These are phyloP conservation scores for Pythium brachiatum DNA, from an alignment of 352 stramenopile species.

Conservation along the genomic window DNA sequence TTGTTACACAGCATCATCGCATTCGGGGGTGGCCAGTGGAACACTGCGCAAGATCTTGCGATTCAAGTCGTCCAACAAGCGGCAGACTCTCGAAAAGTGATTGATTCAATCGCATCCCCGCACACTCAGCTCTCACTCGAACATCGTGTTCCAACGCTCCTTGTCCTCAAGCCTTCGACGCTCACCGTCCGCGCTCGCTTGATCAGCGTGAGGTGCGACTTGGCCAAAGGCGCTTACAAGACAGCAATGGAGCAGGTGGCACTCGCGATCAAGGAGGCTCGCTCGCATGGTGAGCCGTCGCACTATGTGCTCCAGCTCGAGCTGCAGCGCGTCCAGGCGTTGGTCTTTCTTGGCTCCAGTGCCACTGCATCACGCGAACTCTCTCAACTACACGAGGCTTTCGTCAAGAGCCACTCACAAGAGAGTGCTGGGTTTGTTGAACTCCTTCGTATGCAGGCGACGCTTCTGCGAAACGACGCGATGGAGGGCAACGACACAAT, in stretches of 20 bases:
- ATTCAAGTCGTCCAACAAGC: slow-evolving; percentile 6
- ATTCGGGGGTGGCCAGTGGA: slow-evolving; percentile 18
- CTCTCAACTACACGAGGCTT: slow-evolving; percentile 24
- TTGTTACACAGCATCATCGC: slow-evolving; percentile 11
- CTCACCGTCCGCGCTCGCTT: slow-evolving; percentile 16
- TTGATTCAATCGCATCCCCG: neutral
- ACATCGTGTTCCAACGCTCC: slow-evolving; percentile 1
- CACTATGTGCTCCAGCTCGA: slow-evolving; percentile 44
- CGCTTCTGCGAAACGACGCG: slow-evolving; percentile 19
- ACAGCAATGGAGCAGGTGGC: slow-evolving; percentile 28
- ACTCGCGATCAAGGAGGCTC: slow-evolving; percentile 38
- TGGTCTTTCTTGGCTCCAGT: slow-evolving; percentile 38
- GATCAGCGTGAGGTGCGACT: slow-evolving; percentile 27
- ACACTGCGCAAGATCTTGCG: slow-evolving; percentile 2
- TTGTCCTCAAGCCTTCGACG: slow-evolving; percentile 17
- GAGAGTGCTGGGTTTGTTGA: slow-evolving; percentile 34
- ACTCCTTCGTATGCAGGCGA: slow-evolving; percentile 38
- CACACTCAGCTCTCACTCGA: slow-evolving; percentile 25
- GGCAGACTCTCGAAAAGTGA: neutral
- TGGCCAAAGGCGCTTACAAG: slow-evolving; percentile 33
- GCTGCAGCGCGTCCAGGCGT: slow-evolving; percentile 35
- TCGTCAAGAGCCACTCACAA: slow-evolving; percentile 21
- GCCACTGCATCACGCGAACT: slow-evolving; percentile 29
- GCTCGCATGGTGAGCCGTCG: slow-evolving; percentile 31
- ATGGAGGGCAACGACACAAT: slow-evolving; percentile 1